Evolutionary conservation across 192 early-diverging fungal genomes (phyloP).

Genomic region (Funneliformis geosporum): DNA sequence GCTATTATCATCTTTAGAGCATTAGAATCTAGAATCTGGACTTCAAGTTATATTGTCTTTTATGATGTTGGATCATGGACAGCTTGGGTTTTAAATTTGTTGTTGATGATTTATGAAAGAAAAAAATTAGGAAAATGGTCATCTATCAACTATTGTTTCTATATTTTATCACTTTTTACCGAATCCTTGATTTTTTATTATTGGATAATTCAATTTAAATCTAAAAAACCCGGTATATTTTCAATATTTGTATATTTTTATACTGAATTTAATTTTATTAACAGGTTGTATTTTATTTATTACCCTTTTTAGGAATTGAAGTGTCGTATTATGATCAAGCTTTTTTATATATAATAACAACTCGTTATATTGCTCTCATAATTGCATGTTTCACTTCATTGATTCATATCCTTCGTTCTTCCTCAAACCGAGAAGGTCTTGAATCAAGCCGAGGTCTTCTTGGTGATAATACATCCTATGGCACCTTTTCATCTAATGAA

Average conservation of each 20-base stretch:
- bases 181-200: constrained; percentile 50
- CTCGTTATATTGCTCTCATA: constrained; percentile 47
- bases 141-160: constrained; percentile 58
- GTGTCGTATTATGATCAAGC: constrained; percentile 41
- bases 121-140: constrained; percentile 47
- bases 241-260: background rate
- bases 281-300: background rate
- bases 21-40: constrained; percentile 34
- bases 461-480: constrained; percentile 1
- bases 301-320: constrained; percentile 14
- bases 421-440: constrained; percentile 28
- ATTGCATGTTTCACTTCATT: constrained; percentile 39
- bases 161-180: constrained; percentile 43
- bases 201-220: constrained; percentile 39
- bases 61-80: constrained; percentile 45
- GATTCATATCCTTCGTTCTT: constrained; percentile 37
- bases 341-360: constrained; percentile 46
- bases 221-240: constrained; percentile 36
- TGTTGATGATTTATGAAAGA: constrained; percentile 41
- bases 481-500: constrained; percentile 30
- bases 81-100: constrained; percentile 43
- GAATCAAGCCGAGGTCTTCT: constrained; percentile 30
- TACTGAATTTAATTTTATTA: background rate
- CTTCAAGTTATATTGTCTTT: constrained; percentile 43
- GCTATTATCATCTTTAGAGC: background rate